phyloP scores from a whole-genome alignment of 495 filamentous ascomycete genomes.

The Neurospora sp. region DNA sequence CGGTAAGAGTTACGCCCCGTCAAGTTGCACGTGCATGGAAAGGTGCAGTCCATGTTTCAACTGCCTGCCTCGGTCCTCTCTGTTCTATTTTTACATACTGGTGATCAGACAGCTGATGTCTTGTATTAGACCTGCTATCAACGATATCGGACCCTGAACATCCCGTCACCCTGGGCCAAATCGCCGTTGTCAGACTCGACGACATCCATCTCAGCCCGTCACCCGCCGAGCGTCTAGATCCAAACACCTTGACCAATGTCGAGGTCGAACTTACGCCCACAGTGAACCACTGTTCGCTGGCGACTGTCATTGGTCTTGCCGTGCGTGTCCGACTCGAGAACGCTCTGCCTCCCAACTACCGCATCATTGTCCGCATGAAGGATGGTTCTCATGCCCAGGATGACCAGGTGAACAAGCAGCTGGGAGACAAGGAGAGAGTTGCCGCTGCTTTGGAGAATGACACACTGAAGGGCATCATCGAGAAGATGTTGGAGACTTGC shows the following conservation, averaged over 20 bases:
- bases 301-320: slow-evolving; percentile 91
- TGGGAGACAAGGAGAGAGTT: slow-evolving; percentile 93
- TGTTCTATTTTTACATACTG: slow-evolving; percentile 8
- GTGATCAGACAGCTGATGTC: slow-evolving; percentile 30
- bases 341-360: slow-evolving; percentile 81
- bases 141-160: slow-evolving; percentile 95
- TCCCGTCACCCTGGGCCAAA: slow-evolving; percentile 80
- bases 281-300: slow-evolving; percentile 91
- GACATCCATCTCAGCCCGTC: slow-evolving; percentile 74
- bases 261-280: slow-evolving; percentile 84
- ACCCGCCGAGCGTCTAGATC: slow-evolving; percentile 39
- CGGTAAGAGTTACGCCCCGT: slow-evolving; percentile 41
- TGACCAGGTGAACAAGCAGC: slow-evolving; percentile 90
- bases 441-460: slow-evolving; percentile 92
- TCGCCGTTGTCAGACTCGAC: slow-evolving; percentile 86
- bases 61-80: background rate
- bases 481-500: slow-evolving; percentile 89
- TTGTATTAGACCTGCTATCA: slow-evolving; percentile 70
- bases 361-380: slow-evolving; percentile 88
- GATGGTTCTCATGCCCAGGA: slow-evolving; percentile 91
- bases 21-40: background rate
- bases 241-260: slow-evolving; percentile 39
- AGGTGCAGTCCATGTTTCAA: background rate
- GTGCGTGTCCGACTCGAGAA: slow-evolving; percentile 87
- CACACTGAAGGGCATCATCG: slow-evolving; percentile 74